Percentiles rank a stretch among this genome's conserved stretches.
These are phyloP conservation scores for Stephania yunnanensis DNA, from an alignment of 164 flowering plant genomes.

Conservation along the genomic window DNA sequence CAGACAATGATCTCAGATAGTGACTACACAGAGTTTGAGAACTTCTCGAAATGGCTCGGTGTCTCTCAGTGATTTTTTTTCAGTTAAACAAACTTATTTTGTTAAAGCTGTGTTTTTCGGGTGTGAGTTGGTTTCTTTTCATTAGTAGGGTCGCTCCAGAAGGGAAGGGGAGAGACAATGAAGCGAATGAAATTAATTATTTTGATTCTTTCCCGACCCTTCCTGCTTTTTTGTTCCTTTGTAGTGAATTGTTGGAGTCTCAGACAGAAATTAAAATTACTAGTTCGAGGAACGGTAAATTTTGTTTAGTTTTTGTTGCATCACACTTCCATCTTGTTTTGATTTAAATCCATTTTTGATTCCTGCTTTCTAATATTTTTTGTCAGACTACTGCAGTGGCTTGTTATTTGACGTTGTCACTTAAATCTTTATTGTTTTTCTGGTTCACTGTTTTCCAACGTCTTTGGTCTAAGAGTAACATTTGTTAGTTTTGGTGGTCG, in stretches of 20 bases:
- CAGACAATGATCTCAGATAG: constrained; percentile 76
- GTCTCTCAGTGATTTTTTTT: constrained; percentile 48
- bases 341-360: background rate
- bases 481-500: no score
- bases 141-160: background rate
- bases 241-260: background rate
- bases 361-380: background rate
- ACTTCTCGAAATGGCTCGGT: constrained; percentile 81
- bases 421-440: no score
- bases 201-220: background rate
- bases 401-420: no score
- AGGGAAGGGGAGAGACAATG: constrained; percentile 2
- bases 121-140: background rate
- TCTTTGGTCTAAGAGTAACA: no score
- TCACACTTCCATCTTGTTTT: background rate
- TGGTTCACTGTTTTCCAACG: no score
- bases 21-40: constrained; percentile 79
- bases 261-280: background rate
- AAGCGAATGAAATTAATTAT: background rate
- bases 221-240: background rate
- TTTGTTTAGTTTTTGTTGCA: background rate
- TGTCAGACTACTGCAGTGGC: no score
- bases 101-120: background rate
- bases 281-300: background rate
- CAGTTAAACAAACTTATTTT: background rate